Percentiles rank a stretch among this genome's conserved stretches.
These are phyloP conservation scores for Borovskyia barvae DNA, from an alignment of 208 protist species.

Conservation along the genomic window DNA sequence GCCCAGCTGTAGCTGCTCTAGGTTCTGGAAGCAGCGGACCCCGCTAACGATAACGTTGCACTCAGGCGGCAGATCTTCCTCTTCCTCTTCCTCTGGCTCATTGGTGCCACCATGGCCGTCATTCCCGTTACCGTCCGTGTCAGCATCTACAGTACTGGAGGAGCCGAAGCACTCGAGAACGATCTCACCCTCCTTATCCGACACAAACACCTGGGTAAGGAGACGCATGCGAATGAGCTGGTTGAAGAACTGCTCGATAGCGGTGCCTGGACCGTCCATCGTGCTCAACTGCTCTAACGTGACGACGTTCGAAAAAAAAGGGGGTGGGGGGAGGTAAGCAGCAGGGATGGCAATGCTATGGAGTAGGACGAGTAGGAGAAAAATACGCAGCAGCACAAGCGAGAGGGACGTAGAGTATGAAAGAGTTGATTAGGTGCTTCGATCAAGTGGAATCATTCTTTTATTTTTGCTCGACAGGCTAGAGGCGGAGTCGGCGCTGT, in stretches of 20 bases:
- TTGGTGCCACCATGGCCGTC: not conserved
- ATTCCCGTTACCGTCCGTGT: constrained; percentile 9
- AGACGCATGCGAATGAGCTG: constrained; percentile 82
- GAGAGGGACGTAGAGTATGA: too few species aligned
- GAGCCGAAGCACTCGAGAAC: constrained; percentile 72
- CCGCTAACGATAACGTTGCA: constrained; percentile 85
- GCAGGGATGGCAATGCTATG: too few species aligned
- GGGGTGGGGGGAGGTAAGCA: not conserved
- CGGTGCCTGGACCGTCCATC: constrained; percentile 58
- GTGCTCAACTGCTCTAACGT: too few species aligned
- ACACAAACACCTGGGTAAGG: constrained; percentile 74
- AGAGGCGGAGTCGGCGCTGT: too few species aligned
- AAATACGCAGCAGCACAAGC: too few species aligned
- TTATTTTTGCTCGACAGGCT: too few species aligned
- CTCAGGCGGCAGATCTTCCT: constrained; percentile 48
- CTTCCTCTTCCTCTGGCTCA: too few species aligned
- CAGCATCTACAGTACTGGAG: constrained; percentile 1
- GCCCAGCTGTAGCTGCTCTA: constrained; percentile 76
- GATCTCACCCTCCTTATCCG: constrained; percentile 77
- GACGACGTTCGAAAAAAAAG: not conserved
- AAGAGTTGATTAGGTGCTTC: too few species aligned
- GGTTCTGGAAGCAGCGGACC: constrained; percentile 67
- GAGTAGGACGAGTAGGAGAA: too few species aligned
- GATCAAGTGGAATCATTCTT: too few species aligned
- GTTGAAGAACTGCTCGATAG: constrained; percentile 87